These are phyloP conservation scores for Prunus campanulata DNA, from an alignment of 306 rosid species.

Conservation along the genomic window DNA sequence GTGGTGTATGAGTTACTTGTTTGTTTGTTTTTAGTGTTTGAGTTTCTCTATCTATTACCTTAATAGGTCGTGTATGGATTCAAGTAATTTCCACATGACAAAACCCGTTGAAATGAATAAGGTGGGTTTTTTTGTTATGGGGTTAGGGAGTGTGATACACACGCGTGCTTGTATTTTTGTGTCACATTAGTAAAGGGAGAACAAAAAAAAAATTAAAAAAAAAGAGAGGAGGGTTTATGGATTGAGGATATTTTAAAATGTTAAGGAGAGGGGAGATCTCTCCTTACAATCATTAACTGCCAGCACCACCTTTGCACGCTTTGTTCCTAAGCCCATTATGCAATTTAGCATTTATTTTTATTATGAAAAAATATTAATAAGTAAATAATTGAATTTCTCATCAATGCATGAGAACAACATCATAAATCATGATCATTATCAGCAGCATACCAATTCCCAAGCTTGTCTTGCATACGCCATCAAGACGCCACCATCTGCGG, in stretches of 20 bases:
- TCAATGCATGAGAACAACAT: too few relatives aligned
- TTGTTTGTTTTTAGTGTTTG: too few relatives aligned
- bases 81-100: too few relatives aligned
- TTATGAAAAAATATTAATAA: too few relatives aligned
- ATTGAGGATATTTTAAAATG: not conserved
- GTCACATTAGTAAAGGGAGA: not conserved
- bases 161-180: conserved; percentile 12
- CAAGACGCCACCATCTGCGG: conserved; percentile 23
- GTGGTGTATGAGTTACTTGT: too few relatives aligned
- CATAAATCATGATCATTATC: conserved; percentile 2
- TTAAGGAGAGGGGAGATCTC: conserved; percentile 13
- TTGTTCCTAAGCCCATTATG: conserved; percentile 19
- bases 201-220: not conserved
- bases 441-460: not conserved
- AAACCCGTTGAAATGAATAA: too few relatives aligned
- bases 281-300: conserved; percentile 32
- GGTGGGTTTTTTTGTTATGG: too few relatives aligned
- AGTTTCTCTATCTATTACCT: too few relatives aligned
- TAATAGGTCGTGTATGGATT: too few relatives aligned
- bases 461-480: conserved; percentile 23
- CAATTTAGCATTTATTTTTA: not conserved
- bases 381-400: too few relatives aligned
- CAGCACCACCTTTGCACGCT: conserved; percentile 44
- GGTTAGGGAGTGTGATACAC: conserved; percentile 22
- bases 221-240: not conserved